Percentiles rank a stretch among this genome's conserved stretches.
Conservation (phyloP, 2,329 filamentous ascomycete genomes). For the Phialophora verrucosa region DNA sequence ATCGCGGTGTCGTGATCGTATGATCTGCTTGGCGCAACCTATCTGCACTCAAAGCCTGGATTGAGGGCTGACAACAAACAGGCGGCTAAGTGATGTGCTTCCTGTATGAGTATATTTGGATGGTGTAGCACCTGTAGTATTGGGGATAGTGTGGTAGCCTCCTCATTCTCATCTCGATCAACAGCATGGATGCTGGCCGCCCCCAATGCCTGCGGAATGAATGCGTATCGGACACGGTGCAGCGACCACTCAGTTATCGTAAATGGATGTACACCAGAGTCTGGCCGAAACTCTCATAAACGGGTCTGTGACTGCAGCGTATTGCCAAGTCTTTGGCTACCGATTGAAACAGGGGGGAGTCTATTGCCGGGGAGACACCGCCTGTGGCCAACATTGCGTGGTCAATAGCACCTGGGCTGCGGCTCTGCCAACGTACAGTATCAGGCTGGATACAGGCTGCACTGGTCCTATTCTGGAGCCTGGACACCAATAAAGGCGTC, state of each 20-base stretch:
- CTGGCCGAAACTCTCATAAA: background rate
- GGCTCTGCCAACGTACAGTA: background rate
- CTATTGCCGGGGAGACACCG: background rate
- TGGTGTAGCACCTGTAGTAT: background rate
- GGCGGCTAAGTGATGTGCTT: background rate
- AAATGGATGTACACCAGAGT: background rate
- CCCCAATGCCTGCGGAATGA: background rate
- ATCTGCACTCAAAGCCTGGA: background rate
- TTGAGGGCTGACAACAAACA: background rate
- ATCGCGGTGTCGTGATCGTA: background rate
- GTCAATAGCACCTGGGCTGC: background rate
- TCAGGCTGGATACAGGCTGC: background rate
- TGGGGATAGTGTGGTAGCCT: background rate
- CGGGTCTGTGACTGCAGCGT: background rate
- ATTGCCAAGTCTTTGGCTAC: background rate
- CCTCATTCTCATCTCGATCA: background rate
- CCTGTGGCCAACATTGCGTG: background rate
- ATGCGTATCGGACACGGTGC: background rate
- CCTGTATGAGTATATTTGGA: background rate
- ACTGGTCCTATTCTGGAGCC: background rate
- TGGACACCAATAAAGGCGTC: background rate
- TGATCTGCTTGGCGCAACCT: background rate
- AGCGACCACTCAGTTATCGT: background rate
- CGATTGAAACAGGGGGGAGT: background rate
- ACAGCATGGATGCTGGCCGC: background rate